Evolutionary conservation across 192 early-diverging fungal species (phyloP).

Genomic region (Gaertneriomyces sp.): DNA sequence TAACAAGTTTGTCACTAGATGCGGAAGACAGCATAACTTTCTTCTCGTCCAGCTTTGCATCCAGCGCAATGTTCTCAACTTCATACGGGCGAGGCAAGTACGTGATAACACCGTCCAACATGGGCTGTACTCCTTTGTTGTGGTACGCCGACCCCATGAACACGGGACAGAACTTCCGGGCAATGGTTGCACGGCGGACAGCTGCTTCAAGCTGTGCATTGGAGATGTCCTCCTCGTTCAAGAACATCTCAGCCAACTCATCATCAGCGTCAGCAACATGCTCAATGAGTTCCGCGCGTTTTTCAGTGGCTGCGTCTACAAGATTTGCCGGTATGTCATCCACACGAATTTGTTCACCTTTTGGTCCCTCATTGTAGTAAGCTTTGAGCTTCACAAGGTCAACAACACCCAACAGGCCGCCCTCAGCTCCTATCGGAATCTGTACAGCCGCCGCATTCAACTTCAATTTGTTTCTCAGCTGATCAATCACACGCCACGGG

Average conservation of each 20-base stretch:
- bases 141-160: conserved; percentile 86
- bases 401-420: conserved; percentile 83
- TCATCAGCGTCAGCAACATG: conserved; percentile 83
- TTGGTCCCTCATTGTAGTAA: conserved; percentile 81
- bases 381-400: conserved; percentile 87
- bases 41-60: conserved; percentile 40
- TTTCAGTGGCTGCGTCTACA: conserved; percentile 41
- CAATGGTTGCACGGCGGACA: conserved; percentile 72
- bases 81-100: conserved; percentile 81
- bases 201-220: conserved; percentile 69
- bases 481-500: conserved; percentile 74
- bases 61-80: conserved; percentile 52
- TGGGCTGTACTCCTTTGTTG: conserved; percentile 89
- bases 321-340: conserved; percentile 42
- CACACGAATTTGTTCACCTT: conserved; percentile 71
- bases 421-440: conserved; percentile 79
- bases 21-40: conserved; percentile 31
- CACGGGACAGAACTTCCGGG: conserved; percentile 74
- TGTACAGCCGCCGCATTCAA: conserved; percentile 47
- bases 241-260: conserved; percentile 78
- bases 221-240: conserved; percentile 64
- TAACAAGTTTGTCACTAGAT: conserved; percentile 69
- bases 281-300: conserved; percentile 77
- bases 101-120: conserved; percentile 85
- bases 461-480: conserved; percentile 39